These are phyloP conservation scores for Aspergillus chevalieri DNA, from an alignment of 2,329 filamentous ascomycete genomes.

Conservation along the genomic window DNA sequence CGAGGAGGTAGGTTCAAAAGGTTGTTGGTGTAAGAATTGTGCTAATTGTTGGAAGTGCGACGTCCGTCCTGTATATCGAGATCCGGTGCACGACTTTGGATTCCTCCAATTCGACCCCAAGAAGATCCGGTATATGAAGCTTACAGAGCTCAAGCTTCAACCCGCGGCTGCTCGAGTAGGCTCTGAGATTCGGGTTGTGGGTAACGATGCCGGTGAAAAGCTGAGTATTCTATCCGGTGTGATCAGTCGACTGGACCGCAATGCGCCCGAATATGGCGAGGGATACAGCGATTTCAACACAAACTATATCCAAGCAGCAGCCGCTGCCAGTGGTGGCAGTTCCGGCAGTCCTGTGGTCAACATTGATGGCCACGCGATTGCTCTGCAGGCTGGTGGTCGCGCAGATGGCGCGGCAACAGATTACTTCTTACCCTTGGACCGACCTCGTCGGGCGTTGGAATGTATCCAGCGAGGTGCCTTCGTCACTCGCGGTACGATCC, in stretches of 20 bases:
- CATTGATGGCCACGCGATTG: constrained; percentile 84
- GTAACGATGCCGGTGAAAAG: constrained; percentile 98
- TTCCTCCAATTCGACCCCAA: constrained; percentile 94
- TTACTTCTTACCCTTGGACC: constrained; percentile 91
- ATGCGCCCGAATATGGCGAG: constrained; percentile 95
- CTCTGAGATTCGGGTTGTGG: constrained; percentile 90
- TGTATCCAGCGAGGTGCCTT: constrained; percentile 71
- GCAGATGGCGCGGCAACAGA: constrained; percentile 94
- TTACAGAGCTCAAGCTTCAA: constrained; percentile 70
- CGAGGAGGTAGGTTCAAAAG: constrained; percentile 55
- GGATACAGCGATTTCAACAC: constrained; percentile 97
- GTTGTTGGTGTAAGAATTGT: not conserved
- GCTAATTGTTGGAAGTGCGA: constrained; percentile 59
- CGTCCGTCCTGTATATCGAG: constrained; percentile 91
- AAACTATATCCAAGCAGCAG: constrained; percentile 96
- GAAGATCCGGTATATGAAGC: constrained; percentile 93
- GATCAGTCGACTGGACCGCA: constrained; percentile 90
- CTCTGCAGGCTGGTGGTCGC: constrained; percentile 86
- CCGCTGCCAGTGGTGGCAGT: constrained; percentile 90
- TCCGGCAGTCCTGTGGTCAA: constrained; percentile 98
- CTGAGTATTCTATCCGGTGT: constrained; percentile 96
- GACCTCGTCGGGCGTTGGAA: constrained; percentile 77
- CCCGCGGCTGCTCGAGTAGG: constrained; percentile 84
- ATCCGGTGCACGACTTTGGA: constrained; percentile 97
- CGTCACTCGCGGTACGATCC: constrained; percentile 90